Percentiles rank a stretch among this genome's conserved stretches.
phyloP scores from a whole-genome alignment of 2,329 filamentous ascomycete genomes.

The Paraconiothyrium sp. region DNA sequence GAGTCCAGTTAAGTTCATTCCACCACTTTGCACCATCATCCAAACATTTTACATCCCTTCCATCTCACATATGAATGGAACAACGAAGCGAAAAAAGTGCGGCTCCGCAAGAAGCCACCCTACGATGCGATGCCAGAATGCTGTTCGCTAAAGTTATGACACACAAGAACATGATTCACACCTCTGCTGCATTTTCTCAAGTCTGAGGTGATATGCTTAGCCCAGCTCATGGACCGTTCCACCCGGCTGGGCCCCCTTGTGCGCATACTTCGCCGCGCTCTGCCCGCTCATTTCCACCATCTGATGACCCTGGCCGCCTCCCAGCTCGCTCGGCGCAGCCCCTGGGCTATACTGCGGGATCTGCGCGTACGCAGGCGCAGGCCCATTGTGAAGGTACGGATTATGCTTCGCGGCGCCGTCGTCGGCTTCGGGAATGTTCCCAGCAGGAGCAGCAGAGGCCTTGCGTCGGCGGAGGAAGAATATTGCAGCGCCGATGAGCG shows the following conservation, averaged over 20 bases:
- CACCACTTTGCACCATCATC: not conserved
- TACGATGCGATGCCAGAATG: not conserved
- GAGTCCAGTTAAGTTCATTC: not conserved
- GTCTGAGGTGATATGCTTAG: not conserved
- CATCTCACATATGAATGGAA: not conserved
- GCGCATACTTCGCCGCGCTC: slow-evolving; percentile 10
- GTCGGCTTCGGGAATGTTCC: not conserved
- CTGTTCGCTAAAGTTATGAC: not conserved
- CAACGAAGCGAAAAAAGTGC: not conserved
- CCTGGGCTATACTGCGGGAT: not conserved
- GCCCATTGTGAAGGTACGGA: not conserved
- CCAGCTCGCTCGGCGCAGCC: slow-evolving; percentile 7
- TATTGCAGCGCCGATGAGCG: slow-evolving; percentile 13
- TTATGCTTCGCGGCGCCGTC: not conserved
- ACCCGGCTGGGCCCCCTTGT: not conserved
- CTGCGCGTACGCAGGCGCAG: slow-evolving; percentile 9
- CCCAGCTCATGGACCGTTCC: slow-evolving; percentile 4
- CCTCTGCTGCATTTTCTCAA: not conserved
- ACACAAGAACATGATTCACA: not conserved
- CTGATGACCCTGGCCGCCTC: not conserved
- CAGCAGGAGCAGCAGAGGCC: not conserved
- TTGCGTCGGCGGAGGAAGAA: slow-evolving; percentile 11
- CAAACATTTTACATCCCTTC: not conserved
- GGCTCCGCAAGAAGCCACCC: not conserved
- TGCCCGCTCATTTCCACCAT: slow-evolving; percentile 9